These are phyloP conservation scores for Aspergillus alliaceus DNA, from an alignment of 2,329 filamentous ascomycete genomes.

Conservation along the genomic window DNA sequence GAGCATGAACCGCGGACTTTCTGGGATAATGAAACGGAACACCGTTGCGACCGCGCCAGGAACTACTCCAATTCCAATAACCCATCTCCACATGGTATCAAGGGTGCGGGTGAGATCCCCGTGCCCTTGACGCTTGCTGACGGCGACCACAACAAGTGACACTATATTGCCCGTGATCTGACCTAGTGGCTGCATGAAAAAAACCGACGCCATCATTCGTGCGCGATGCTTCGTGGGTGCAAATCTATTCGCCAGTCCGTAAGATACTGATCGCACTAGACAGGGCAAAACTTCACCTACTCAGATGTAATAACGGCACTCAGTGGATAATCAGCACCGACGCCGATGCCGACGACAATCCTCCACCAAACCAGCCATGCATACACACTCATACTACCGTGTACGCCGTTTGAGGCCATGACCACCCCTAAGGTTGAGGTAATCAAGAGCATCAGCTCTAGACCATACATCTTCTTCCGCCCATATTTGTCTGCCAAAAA, in stretches of 20 bases:
- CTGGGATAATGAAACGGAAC: slow-evolving; percentile 66
- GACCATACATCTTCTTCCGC: slow-evolving; percentile 52
- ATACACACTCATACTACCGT: slow-evolving; percentile 46
- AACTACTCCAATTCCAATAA: slow-evolving; percentile 64
- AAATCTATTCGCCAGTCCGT: slow-evolving; percentile 34
- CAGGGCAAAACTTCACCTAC: slow-evolving; percentile 41
- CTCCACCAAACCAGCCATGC: slow-evolving; percentile 51
- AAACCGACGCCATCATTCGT: slow-evolving; percentile 68
- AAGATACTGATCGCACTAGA: background rate
- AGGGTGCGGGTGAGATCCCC: slow-evolving; percentile 41
- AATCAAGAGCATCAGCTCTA: slow-evolving; percentile 51
- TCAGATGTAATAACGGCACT: slow-evolving; percentile 68
- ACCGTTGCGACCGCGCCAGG: slow-evolving; percentile 64
- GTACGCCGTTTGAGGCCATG: slow-evolving; percentile 45
- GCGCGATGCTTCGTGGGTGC: slow-evolving; percentile 61
- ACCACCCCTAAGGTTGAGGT: slow-evolving; percentile 48
- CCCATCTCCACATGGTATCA: slow-evolving; percentile 66
- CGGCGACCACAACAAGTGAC: slow-evolving; percentile 49
- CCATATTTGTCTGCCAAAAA: slow-evolving; percentile 50
- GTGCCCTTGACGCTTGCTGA: slow-evolving; percentile 23
- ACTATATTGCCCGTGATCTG: slow-evolving; percentile 66
- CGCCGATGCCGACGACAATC: slow-evolving; percentile 53
- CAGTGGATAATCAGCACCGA: slow-evolving; percentile 69
- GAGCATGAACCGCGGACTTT: slow-evolving; percentile 64
- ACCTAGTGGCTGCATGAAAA: slow-evolving; percentile 68